phyloP scores from a whole-genome alignment of 2,329 filamentous ascomycete genomes.

The Diaporthe citri region DNA sequence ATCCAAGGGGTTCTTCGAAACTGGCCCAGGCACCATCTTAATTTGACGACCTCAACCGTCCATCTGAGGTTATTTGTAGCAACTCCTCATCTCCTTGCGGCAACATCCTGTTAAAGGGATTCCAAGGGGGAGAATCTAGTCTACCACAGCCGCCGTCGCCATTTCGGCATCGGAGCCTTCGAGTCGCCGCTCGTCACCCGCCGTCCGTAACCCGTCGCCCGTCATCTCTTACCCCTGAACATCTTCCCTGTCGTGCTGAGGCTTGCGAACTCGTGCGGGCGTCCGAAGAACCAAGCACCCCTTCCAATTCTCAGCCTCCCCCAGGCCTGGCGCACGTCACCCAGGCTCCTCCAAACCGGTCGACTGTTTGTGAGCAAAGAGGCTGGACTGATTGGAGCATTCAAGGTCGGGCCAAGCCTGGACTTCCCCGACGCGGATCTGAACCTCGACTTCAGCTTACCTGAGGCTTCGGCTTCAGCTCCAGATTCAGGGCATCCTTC shows the following conservation, averaged over 20 bases:
- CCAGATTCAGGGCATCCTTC: not conserved
- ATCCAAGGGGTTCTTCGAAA: slow-evolving; percentile 22
- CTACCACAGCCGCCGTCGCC: slow-evolving; percentile 23
- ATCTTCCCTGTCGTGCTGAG: not conserved
- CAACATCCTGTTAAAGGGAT: not conserved
- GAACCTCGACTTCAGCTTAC: slow-evolving; percentile 10
- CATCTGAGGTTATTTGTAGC: slow-evolving; percentile 34
- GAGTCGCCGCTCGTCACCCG: slow-evolving; percentile 9
- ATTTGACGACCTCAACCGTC: slow-evolving; percentile 15
- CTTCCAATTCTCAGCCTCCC: slow-evolving; percentile 1
- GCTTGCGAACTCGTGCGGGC: not conserved
- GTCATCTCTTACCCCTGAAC: slow-evolving; percentile 6
- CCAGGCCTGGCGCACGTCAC: not conserved
- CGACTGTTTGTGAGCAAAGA: not conserved
- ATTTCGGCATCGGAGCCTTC: slow-evolving; percentile 12
- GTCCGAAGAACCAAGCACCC: not conserved
- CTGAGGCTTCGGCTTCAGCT: slow-evolving; percentile 5
- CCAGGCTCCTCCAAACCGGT: not conserved
- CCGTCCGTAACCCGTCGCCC: slow-evolving; percentile 7
- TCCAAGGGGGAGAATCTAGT: not conserved
- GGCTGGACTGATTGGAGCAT: not conserved
- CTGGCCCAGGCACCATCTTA: slow-evolving; percentile 30
- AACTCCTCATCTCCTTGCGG: slow-evolving; percentile 31
- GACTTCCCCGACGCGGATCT: slow-evolving; percentile 15
- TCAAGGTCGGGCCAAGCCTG: slow-evolving; percentile 17